Base-by-base conservation (phyloP, 768 basidiomycete genomes). In the Suillus subaureus region DNA sequence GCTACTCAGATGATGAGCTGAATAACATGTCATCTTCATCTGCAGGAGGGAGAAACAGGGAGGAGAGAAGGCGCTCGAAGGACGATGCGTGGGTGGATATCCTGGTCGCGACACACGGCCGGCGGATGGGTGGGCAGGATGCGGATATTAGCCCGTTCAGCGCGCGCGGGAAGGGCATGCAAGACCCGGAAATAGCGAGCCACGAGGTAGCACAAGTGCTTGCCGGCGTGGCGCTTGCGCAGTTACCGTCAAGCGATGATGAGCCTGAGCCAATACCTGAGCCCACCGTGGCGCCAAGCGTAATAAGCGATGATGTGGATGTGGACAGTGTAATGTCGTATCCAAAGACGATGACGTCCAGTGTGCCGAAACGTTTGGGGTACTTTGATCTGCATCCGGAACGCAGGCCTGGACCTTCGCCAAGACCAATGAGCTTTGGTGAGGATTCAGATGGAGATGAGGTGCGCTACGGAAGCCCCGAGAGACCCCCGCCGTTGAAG, bases 21-120 rank as follows among this genome's bases (percentile, higher is more conserved):
- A 79, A 80, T 61, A 76, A 81, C 52, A 84, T 81, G 66, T 71
- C 76, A 9, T 82, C 82, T 68, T 68, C 75, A 54, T 79, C 78
- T 67, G 70, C 73, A 15, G 75, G 82, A 23, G 72, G 78, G 45
- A 40, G 57, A 4, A 39, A 39, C 23, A 76, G 75, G 26, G 76
- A 83, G 43, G 81, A 83, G 45, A 76, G 78, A 77, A 79, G 71
- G 77, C 77, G 73, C 69, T 81, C 82, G 23, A 80, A 77, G 69
- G 89, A 91, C 61, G 93, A 94, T 71, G 91, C 92, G 5, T 94
- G 93, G 92, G 92, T 94, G 49, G 93, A 94, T 76, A 94, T 94
- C 49, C 78, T 94, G 12, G 92, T 94, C 2, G 87, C 87, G 52
- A 84, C 74, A 16, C 85, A 84, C 68, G 75, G 70, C 42, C 78